phyloP scores from a whole-genome alignment of 1,139 yeast species.

The Scheffersomyces titani region DNA sequence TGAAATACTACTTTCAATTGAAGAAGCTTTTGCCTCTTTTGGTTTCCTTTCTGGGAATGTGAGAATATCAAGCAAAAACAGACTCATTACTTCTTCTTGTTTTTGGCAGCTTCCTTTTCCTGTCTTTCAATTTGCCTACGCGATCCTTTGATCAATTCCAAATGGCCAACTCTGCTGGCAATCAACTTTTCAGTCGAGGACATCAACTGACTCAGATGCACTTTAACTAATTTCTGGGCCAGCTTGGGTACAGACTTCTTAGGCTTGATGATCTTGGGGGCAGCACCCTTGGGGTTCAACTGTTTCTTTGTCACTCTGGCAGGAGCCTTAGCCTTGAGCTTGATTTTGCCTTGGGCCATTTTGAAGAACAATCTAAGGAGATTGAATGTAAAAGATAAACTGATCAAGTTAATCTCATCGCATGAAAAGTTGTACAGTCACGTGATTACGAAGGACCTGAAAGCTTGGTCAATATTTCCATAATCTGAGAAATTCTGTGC shows the following conservation, averaged over 20 bases:
- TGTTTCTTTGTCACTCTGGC: slow-evolving; percentile 56
- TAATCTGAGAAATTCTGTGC: neutral
- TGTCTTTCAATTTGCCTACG: slow-evolving; percentile 75
- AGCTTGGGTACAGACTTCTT: slow-evolving; percentile 55
- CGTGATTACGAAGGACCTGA: neutral
- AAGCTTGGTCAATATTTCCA: neutral
- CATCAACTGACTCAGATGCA: slow-evolving; percentile 68
- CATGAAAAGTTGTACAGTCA: neutral
- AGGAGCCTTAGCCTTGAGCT: slow-evolving; percentile 47
- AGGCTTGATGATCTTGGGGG: slow-evolving; percentile 73
- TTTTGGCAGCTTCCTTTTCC: slow-evolving; percentile 33
- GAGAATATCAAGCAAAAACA: neutral
- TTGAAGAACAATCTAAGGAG: neutral
- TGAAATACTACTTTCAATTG: neutral
- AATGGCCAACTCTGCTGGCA: slow-evolving; percentile 91
- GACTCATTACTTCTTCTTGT: slow-evolving; percentile 12
- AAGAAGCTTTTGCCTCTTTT: slow-evolving; percentile 2
- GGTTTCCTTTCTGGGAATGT: neutral
- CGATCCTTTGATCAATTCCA: slow-evolving; percentile 89
- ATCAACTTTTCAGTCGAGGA: slow-evolving; percentile 80
- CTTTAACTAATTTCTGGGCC: slow-evolving; percentile 54
- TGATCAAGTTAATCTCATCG: neutral
- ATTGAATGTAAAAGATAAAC: neutral
- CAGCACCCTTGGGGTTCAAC: slow-evolving; percentile 61
- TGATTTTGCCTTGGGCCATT: slow-evolving; percentile 62